Conservation (phyloP, 805 yeast genomes). For the Sugiyamaella chiloensis region DNA sequence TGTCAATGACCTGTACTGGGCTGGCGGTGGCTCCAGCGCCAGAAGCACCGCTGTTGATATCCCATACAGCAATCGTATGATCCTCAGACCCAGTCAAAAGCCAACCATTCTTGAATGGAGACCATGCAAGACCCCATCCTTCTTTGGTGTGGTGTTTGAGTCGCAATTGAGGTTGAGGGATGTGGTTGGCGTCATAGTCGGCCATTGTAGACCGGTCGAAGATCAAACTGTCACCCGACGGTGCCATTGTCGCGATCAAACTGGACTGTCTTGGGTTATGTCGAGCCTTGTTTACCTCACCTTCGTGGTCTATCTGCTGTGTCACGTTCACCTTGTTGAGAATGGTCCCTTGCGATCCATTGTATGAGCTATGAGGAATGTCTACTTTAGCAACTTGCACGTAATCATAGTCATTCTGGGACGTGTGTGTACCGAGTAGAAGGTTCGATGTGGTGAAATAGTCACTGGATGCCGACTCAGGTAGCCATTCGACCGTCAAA, state of each 20-base stretch:
- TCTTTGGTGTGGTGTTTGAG: constrained; percentile 51
- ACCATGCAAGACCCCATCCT: constrained; percentile 75
- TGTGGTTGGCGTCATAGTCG: constrained; percentile 32
- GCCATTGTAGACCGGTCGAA: constrained; percentile 46
- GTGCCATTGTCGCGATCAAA: constrained; percentile 54
- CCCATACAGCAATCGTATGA: constrained; percentile 73
- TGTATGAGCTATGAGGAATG: constrained; percentile 29
- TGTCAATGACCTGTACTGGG: constrained; percentile 38
- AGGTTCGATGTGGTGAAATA: constrained; percentile 42
- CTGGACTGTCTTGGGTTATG: constrained; percentile 48
- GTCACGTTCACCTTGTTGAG: constrained; percentile 38
- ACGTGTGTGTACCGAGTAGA: constrained; percentile 64
- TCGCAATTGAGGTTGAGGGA: constrained; percentile 9
- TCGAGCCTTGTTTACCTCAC: constrained; percentile 63
- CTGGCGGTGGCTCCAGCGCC: constrained; percentile 1
- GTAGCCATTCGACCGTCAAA: constrained; percentile 58
- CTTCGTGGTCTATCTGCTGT: constrained; percentile 59
- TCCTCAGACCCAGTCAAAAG: constrained; percentile 72
- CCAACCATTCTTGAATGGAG: constrained; percentile 37
- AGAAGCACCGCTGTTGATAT: constrained; percentile 35
- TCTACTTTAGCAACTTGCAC: constrained; percentile 40
- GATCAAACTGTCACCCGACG: constrained; percentile 35
- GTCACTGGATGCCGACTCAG: constrained; percentile 39
- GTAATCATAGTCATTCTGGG: constrained; percentile 50
- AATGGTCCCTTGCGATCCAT: constrained; percentile 4